Conservation (phyloP, 1,139 yeast genomes). For the Taphrina pruni region DNA sequence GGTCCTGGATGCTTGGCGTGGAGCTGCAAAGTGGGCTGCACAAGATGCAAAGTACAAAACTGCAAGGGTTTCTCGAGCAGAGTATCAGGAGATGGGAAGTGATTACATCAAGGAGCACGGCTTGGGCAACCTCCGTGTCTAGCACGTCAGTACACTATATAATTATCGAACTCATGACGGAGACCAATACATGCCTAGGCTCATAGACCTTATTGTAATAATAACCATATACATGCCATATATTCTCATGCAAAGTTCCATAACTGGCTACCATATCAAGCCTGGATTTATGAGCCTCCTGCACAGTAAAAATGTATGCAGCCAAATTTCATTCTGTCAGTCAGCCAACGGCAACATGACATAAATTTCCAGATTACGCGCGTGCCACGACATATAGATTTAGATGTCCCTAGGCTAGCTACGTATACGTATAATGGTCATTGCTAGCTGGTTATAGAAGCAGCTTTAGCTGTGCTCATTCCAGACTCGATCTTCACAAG, state of each 20-base stretch:
- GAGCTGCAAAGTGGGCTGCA: conserved; percentile 82
- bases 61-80: conserved; percentile 66
- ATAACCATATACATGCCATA: too few species aligned
- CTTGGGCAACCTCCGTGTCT: conserved; percentile 61
- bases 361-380: background rate
- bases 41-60: conserved; percentile 56
- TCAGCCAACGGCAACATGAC: background rate
- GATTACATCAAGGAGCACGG: conserved; percentile 89
- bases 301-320: background rate
- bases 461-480: too few species aligned
- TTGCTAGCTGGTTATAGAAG: too few species aligned
- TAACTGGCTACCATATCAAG: too few species aligned
- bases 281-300: too few species aligned
- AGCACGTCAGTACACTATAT: background rate
- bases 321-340: conserved; percentile 1
- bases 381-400: background rate
- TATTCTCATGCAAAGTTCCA: too few species aligned
- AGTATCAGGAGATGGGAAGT: conserved; percentile 86
- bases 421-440: background rate
- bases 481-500: too few species aligned
- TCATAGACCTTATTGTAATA: too few species aligned
- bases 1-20: conserved; percentile 84
- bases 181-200: too few species aligned
- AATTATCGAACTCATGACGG: too few species aligned
- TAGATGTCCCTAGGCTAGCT: background rate